Conservation (phyloP, 257 asterid species). For the Dorcoceras hygrometricum region DNA sequence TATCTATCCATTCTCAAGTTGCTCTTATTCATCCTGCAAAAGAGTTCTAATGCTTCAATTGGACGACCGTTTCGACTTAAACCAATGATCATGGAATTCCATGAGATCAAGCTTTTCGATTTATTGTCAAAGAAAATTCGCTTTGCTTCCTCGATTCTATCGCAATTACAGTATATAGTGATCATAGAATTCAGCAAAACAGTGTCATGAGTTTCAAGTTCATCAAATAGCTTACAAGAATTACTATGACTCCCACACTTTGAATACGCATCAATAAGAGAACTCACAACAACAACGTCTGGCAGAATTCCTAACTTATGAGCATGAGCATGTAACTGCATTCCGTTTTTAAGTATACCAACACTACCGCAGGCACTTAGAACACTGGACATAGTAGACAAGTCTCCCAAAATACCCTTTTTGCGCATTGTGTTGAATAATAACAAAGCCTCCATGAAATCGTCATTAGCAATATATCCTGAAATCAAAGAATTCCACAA, state of each 20-base stretch:
- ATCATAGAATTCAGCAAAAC: slow-evolving; percentile 78
- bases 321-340: slow-evolving; percentile 52
- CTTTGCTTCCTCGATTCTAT: slow-evolving; percentile 65
- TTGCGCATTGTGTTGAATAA: slow-evolving; percentile 51
- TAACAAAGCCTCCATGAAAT: slow-evolving; percentile 43
- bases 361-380: slow-evolving; percentile 58
- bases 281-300: slow-evolving; percentile 64
- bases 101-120: slow-evolving; percentile 69
- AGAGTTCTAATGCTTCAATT: slow-evolving; percentile 59
- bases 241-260: slow-evolving; percentile 54
- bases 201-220: slow-evolving; percentile 58
- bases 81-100: slow-evolving; percentile 88
- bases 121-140: slow-evolving; percentile 48
- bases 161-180: slow-evolving; percentile 50
- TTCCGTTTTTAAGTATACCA: slow-evolving; percentile 42
- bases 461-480: slow-evolving; percentile 56
- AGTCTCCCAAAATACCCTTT: slow-evolving; percentile 48
- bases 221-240: slow-evolving; percentile 58
- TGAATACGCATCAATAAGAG: slow-evolving; percentile 63
- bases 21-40: slow-evolving; percentile 55
- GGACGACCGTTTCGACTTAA: slow-evolving; percentile 74
- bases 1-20: slow-evolving; percentile 51
- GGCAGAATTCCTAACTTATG: slow-evolving; percentile 45
- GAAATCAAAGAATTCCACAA: slow-evolving; percentile 71
- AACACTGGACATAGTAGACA: slow-evolving; percentile 57